Conservation (phyloP, 2,329 filamentous ascomycete genomes). For the Tolypocladium endophyticum region DNA sequence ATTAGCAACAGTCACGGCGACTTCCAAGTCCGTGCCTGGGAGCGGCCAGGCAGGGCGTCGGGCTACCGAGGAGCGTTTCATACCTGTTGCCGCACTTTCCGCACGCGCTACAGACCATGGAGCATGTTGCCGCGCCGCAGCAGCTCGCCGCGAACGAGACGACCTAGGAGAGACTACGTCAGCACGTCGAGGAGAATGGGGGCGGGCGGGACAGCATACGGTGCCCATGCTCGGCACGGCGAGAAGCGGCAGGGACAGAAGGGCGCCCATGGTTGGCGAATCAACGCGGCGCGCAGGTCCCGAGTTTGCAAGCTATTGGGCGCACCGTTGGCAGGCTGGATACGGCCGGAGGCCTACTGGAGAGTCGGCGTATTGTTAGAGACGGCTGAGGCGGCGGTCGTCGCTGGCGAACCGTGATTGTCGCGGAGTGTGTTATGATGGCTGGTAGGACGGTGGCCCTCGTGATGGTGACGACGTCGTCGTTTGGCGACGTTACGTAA, state of each 20-base stretch:
- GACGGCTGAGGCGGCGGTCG: not conserved
- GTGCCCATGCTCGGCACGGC: constrained; percentile 78
- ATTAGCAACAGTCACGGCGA: not conserved
- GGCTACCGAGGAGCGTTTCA: not conserved
- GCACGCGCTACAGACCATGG: constrained; percentile 88
- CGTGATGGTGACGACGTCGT: not conserved
- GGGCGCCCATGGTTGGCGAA: constrained; percentile 63
- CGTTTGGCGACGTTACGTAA: not conserved
- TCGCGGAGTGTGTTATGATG: not conserved
- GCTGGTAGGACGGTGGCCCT: not conserved
- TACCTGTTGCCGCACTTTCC: constrained; percentile 96
- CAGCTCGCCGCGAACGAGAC: constrained; percentile 77
- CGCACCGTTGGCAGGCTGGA: not conserved
- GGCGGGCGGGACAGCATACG: constrained; percentile 42
- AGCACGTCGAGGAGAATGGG: not conserved
- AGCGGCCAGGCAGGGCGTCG: not conserved
- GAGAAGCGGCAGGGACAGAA: constrained; percentile 81
- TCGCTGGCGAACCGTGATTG: not conserved
- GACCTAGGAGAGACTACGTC: constrained; percentile 37
- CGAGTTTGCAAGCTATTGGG: not conserved
- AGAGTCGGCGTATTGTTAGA: not conserved
- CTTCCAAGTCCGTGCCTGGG: constrained; percentile 1
- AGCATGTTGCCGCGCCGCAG: constrained; percentile 93
- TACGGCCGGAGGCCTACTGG: not conserved
- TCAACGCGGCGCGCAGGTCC: not conserved